Evolutionary conservation across 495 filamentous ascomycete genomes (phyloP), one percentile per base, ranked within the genome.

Genomic region (Neurospora discreta): DNA sequence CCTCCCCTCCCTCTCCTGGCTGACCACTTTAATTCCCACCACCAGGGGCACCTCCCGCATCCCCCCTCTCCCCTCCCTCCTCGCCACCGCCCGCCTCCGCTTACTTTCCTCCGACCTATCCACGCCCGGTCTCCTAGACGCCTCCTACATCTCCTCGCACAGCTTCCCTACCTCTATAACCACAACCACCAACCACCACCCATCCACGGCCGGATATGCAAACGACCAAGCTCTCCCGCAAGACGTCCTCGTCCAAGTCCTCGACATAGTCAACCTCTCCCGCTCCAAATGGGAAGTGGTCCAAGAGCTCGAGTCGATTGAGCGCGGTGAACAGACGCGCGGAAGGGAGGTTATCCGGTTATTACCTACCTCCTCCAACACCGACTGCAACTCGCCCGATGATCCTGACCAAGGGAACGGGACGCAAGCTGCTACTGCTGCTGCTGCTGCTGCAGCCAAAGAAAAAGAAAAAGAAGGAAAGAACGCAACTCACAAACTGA

Each of bases 321-420:
- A 94, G 78, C 85, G 94, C 9, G 95, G 95, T 3, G 95, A 98
- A 80, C 88, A 86, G 42, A 92, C 90, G 11, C 87, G 90, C 36
- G 95, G 95, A 1, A 79, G 93, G 8, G 92, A 98, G 80, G 87
- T 98, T 30, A 88, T 99, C 18, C 86, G 95, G 3, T 86, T 91
- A 10, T 86, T 91, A 10, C 85, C 88, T 36, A 87, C 7, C 8
- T 8, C 38, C 38, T 38, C 38, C 7, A 39, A 10, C 3, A 4
- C 33, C 33, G 33, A 36, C 5, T n/a, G n/a, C n/a, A n/a, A n/a
- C n/a, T n/a, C n/a, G n/a, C 33, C 33, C 3, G 5, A 36, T 36
- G 3, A 36, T 36, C 30, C 30, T 4, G 10, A 39, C 38, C 8
- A 39, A 11, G 38, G 3, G 2, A 3, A 39, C 9, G 39, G 10